Evolutionary conservation across 352 stramenopile species (phyloP).

Genomic region (Pythium aphanidermatum): DNA sequence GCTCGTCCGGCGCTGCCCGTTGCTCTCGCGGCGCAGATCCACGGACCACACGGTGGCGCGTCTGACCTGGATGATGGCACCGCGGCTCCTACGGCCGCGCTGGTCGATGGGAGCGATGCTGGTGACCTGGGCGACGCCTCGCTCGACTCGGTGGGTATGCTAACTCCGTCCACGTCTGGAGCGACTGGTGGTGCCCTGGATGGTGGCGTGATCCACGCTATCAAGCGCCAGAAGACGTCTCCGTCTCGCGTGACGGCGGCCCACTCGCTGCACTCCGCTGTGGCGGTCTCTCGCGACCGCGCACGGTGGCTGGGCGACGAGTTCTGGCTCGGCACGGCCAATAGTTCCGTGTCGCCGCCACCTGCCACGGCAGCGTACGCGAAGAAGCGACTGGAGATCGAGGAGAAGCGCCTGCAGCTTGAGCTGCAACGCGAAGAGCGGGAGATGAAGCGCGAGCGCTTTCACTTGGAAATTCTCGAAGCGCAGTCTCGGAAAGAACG

Average conservation of each 20-base stretch:
- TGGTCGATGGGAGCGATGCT: neutral
- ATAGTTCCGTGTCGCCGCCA: too few relatives aligned
- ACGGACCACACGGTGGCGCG: neutral
- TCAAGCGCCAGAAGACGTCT: constrained; percentile 23
- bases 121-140: constrained; percentile 2
- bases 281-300: neutral
- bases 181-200: neutral
- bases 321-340: constrained; percentile 11
- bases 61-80: constrained; percentile 1
- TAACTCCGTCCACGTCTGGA: neutral
- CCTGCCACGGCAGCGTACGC: constrained; percentile 11
- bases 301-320: constrained; percentile 17
- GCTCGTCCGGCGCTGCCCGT: constrained; percentile 20
- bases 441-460: constrained; percentile 31
- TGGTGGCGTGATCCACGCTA: neutral
- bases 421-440: constrained; percentile 37
- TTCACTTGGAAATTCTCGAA: constrained; percentile 43
- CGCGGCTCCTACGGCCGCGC: neutral
- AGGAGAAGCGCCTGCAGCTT: constrained; percentile 49
- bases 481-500: constrained; percentile 33
- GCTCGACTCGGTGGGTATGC: neutral
- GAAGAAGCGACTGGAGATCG: constrained; percentile 40
- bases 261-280: constrained; percentile 7
- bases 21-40: constrained; percentile 1
- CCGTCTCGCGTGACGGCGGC: neutral